phyloP scores from a whole-genome alignment of 345 rosid genomes.

The Streptanthus diversifolius region DNA sequence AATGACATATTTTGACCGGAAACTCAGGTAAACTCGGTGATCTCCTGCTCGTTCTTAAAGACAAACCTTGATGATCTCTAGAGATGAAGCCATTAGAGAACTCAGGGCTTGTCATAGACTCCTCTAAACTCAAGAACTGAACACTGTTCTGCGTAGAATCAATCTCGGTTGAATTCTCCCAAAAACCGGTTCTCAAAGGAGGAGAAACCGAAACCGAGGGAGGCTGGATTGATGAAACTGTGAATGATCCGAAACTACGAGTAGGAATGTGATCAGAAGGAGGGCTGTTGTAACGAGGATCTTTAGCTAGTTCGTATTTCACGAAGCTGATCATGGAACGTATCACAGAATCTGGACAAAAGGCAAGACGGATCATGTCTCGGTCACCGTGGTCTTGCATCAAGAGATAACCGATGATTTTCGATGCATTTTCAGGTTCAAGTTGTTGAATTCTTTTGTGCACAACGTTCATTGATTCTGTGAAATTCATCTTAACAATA shows the following conservation, averaged over 20 bases:
- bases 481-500: slow-evolving; percentile 57
- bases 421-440: slow-evolving; percentile 81
- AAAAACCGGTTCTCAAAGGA: slow-evolving; percentile 40
- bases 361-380: slow-evolving; percentile 88
- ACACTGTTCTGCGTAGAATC: slow-evolving; percentile 37
- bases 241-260: slow-evolving; percentile 8
- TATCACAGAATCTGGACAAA: slow-evolving; percentile 64
- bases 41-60: slow-evolving; percentile 54
- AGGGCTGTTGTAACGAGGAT: slow-evolving; percentile 7
- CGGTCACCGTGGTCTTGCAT: slow-evolving; percentile 68
- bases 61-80: slow-evolving; percentile 41
- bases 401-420: slow-evolving; percentile 74
- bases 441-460: slow-evolving; percentile 73
- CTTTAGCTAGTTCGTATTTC: slow-evolving; percentile 49
- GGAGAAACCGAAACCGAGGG: slow-evolving; percentile 14
- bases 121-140: slow-evolving; percentile 45
- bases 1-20: slow-evolving; percentile 85
- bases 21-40: slow-evolving; percentile 83
- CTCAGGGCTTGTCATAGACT: slow-evolving; percentile 38
- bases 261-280: slow-evolving; percentile 35
- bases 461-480: slow-evolving; percentile 73
- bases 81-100: slow-evolving; percentile 45
- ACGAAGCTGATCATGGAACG: slow-evolving; percentile 58
- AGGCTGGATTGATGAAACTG: background rate
- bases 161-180: slow-evolving; percentile 47